phyloP scores from a whole-genome alignment of 345 rosid genomes.

The Angophora floribunda region DNA sequence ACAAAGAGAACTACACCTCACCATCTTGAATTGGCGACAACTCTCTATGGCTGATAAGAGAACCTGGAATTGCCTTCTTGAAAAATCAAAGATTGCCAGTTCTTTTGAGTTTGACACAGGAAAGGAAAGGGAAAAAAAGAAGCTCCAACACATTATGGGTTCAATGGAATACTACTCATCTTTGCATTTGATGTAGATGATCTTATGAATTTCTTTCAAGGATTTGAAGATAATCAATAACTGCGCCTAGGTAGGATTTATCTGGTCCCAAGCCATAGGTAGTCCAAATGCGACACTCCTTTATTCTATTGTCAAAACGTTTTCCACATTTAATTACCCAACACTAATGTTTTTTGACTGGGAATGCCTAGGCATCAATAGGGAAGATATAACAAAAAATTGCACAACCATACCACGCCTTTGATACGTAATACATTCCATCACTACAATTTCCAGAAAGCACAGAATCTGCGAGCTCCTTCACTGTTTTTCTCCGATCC shows the following conservation, averaged over 20 bases:
- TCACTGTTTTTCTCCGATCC: conserved; percentile 79
- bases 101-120: background rate
- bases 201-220: background rate
- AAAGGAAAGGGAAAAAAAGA: background rate
- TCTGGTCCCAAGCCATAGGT: background rate
- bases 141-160: background rate
- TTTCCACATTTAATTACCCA: background rate
- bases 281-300: background rate
- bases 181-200: background rate
- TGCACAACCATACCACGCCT: conserved; percentile 54
- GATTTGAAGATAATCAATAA: background rate
- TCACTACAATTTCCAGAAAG: conserved; percentile 56
- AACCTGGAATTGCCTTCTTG: background rate
- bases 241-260: background rate
- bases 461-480: conserved; percentile 50
- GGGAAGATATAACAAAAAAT: background rate
- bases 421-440: conserved; percentile 70
- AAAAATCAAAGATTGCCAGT: background rate
- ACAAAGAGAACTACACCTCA: background rate
- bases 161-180: background rate
- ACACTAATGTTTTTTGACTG: too few relatives aligned
- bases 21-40: background rate
- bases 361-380: background rate
- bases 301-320: background rate
- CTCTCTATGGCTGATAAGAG: background rate